Evolutionary conservation across 176 grass and related monocot genomes (phyloP).

Genomic region (Zea luxurians): DNA sequence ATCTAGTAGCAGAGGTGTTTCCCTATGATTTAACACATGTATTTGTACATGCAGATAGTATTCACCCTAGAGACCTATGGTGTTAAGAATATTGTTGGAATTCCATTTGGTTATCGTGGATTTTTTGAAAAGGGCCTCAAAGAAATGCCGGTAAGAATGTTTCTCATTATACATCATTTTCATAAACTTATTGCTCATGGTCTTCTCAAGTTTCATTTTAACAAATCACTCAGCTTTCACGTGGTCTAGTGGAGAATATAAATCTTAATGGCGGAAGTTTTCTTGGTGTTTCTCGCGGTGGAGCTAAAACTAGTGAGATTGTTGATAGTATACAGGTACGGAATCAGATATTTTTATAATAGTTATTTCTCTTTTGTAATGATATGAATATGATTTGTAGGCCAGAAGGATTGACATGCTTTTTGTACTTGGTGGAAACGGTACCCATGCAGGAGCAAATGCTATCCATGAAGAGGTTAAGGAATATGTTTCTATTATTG

Average conservation of each 20-base stretch:
- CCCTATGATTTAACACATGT: neutral
- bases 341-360: neutral
- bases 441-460: constrained; percentile 91
- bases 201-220: constrained; percentile 18
- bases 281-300: constrained; percentile 91
- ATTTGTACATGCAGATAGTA: constrained; percentile 67
- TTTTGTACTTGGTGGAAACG: constrained; percentile 95
- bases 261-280: constrained; percentile 95
- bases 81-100: constrained; percentile 92
- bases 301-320: constrained; percentile 78
- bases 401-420: constrained; percentile 87
- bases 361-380: neutral
- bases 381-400: constrained; percentile 40
- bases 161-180: neutral
- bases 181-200: constrained; percentile 17
- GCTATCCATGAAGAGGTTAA: constrained; percentile 89
- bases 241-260: constrained; percentile 84
- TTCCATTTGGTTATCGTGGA: constrained; percentile 83
- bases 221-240: constrained; percentile 67
- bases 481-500: neutral
- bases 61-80: constrained; percentile 96
- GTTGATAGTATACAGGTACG: constrained; percentile 88
- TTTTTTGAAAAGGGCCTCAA: constrained; percentile 84
- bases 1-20: neutral
- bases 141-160: constrained; percentile 74